Base-by-base conservation (phyloP, 2,329 filamentous ascomycete species). In the Penicillium corylophilum region DNA sequence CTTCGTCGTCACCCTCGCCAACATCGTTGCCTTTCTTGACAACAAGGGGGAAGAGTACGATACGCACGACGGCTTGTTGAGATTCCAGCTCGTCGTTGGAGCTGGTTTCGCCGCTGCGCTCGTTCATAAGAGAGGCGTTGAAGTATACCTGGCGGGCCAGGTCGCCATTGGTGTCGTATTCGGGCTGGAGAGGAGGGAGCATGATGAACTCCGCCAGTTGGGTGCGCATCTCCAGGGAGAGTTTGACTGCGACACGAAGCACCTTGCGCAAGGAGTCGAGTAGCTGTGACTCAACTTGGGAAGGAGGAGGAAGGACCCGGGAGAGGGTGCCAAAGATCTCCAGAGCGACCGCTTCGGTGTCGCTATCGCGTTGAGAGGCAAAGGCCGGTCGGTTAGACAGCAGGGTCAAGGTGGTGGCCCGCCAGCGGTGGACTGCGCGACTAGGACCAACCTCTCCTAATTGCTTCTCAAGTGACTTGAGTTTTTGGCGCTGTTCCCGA, bases 131-230 rank as follows among this genome's bases (percentile, higher is more conserved):
- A 28, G 88, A 83, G 1, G 93, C 88, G 66, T 96, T 96, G 82
- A 99, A 99, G 53, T 85, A 82, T 9, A 97, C 90, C 50, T 92
- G 93, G 48, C 89, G 88, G 15, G 87, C 82, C 8, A 99, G 82
- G 66, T 97, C 93, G 62, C 94, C 94, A 57, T 94, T 90, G 63
- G 86, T 87, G 72, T 97, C 92, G 73, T 96, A 97, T 71, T 96
- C 91, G 20, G 94, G 94, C 71, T 94, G 90, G 50, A 96, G 79
- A 4, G 94, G 94, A 24, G 94, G 93, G 16, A 97, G 85, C 93
- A 99, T 99, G 78, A 96, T 94, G 77, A 96, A 99, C 76, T 97
- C 94, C 33, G 94, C 91, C 53, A 90, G 86, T 71, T 99, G 94
- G 15, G 88, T 95, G 69, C 94, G 91, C 94, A 99, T 99, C 76